Base-by-base conservation (phyloP, 2,329 filamentous ascomycete genomes). In the Colletotrichum agaves region DNA sequence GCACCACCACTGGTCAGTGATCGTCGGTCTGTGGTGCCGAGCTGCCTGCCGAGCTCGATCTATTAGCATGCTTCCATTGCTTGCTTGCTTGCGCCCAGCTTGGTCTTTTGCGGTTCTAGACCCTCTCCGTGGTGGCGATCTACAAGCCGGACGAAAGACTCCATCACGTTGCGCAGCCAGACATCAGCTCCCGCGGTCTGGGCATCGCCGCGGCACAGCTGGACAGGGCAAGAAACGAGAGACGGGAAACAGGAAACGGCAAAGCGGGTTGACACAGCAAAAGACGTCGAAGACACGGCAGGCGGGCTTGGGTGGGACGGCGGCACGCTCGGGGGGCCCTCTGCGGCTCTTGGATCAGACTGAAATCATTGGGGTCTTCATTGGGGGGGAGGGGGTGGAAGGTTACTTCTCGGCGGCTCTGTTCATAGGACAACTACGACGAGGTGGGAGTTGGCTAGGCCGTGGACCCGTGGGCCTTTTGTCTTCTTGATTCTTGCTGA, bases 271-370 rank as follows among this genome's bases (percentile, higher is more conserved):
- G 7, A 11, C 17, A 23, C n/a, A 53, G 50, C 50, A 39, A 23
- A 53, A 19, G 15, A 44, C 10, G 50, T 61, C 37, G 37, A 41
- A 21, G 44, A 15, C 27, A 19, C 60, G 37, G 35, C 33, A 47
- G 46, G 17, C 50, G 60, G 63, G 63, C 63, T 67, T 67, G 50
- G 59, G 50, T 50, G 63, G 63, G 58, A 66, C 50, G 15, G 50
- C 63, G 63, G 63, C 63, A 67, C 50, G 63, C 59, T 63, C 52
- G 44, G 60, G 60, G 44, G 59, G 52, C 31, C 31, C 55, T 33
- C 43, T 46, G 63, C 63, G 63, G 58, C n/a, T 23, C 44, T 37
- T 17, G 31, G 27, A 46, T 50, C 63, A 27, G 44, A 63, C 37
- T 62, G 52, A 39, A 67, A 44, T 21, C 63, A 44, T 49, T n/a